Base-by-base conservation (phyloP, 1,284 basidiomycete species). In the Ceraceosorus bombacis region DNA sequence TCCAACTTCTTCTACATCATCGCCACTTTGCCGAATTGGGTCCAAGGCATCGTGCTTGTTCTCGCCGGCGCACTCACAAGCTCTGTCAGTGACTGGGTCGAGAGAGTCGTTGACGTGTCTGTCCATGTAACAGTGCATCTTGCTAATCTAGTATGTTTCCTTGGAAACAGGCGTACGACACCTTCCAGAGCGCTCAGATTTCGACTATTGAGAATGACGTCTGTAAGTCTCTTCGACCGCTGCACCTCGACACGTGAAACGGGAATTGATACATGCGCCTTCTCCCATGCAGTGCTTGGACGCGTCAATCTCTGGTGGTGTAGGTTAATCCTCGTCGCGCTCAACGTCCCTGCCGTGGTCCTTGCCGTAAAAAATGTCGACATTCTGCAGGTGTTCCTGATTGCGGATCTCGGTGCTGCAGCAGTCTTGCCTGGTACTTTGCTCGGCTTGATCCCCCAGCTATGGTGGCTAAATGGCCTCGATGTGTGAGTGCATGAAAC, bases 161-260 rank as follows among this genome's bases (percentile, higher is more conserved):
- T 27, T 27, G 27, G 27, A 27, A 27, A 27, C 27, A 27, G 50
- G 76, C 76, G 5, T 78, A 78, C 63, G 76, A 78, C 60, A 78
- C 76, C 5, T 71, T 78, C 56, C 76, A 78, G 63, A 70, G 68
- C 39, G 76, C 76, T 4, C 72, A 76, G 62, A 78, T 78, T 57
- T 72, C 73, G 53, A 76, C 77, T 6, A 76, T 78, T 27, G 63
- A 76, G 59, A 77, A 74, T 60, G 76, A 78, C 56, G 67, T 78
- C 37, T 77, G 43, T 46, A 15, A 46, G 43, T 46, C 15, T 27
- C 27, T 27, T 27, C 27, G 27, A 46, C 43, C 10, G 43, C 4
- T 15, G 9, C 43, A 15, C 10, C 43, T 10, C 10, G 10, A 10
- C 43, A 46, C 43, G 43, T 46, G 10, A 15, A 15, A 10, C 43